These are phyloP conservation scores for Conringia planisiliqua DNA, from an alignment of 345 rosid species.

Conservation along the genomic window DNA sequence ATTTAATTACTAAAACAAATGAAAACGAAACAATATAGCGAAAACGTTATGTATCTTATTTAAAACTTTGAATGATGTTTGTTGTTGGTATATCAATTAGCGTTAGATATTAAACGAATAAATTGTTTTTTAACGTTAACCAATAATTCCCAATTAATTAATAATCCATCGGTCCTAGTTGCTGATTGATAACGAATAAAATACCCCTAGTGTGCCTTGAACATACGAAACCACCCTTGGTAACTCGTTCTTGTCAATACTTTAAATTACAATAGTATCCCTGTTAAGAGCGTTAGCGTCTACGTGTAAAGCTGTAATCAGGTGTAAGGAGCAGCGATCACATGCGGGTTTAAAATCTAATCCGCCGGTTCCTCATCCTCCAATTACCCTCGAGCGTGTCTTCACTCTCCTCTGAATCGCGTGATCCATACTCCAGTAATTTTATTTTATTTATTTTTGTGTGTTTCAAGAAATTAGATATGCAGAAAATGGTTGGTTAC, in stretches of 20 bases:
- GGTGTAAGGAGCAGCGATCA: conserved; percentile 19
- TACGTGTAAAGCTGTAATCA: conserved; percentile 24
- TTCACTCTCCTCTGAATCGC: not conserved
- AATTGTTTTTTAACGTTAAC: not conserved
- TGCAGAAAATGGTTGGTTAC: not conserved
- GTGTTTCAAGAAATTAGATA: not conserved
- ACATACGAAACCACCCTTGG: not conserved
- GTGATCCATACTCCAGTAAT: not conserved
- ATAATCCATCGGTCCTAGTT: not conserved
- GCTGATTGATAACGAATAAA: not conserved
- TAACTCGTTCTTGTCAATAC: not conserved
- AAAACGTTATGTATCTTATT: not conserved
- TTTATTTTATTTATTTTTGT: not conserved
- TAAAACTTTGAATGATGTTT: not conserved
- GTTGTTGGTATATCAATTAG: conserved; percentile 13
- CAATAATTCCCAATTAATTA: not conserved
- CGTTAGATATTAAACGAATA: not conserved
- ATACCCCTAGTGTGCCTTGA: not conserved
- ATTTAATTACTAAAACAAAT: not conserved
- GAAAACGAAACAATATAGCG: not conserved
- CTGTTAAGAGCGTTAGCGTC: not conserved
- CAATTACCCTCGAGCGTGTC: conserved; percentile 15
- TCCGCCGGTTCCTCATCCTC: not conserved
- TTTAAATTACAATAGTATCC: not conserved
- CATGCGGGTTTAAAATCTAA: not conserved